Conservation (phyloP, 257 asterid species). For the Capsicum baccatum region DNA sequence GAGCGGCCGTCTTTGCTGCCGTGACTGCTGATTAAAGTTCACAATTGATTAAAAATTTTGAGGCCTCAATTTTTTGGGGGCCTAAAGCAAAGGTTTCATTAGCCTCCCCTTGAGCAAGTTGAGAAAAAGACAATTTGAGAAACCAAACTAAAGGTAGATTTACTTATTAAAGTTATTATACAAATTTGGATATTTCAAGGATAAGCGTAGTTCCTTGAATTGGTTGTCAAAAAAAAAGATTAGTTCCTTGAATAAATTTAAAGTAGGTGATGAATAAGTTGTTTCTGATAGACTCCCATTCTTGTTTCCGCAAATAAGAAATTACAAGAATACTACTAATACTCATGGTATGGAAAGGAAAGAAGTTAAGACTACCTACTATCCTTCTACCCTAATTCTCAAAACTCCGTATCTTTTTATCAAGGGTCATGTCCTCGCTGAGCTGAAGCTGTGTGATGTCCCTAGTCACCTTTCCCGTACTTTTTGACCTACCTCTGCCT, state of each 20-base stretch:
- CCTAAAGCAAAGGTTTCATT: neutral
- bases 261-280: neutral
- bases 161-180: neutral
- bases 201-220: neutral
- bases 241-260: neutral
- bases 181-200: conserved; percentile 5
- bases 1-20: too few relatives aligned
- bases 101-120: neutral
- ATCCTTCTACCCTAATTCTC: neutral
- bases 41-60: neutral
- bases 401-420: neutral
- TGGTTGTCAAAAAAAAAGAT: too few relatives aligned
- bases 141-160: neutral
- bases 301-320: neutral
- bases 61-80: neutral
- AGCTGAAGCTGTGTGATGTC: neutral
- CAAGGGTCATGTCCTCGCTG: neutral
- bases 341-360: neutral
- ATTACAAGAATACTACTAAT: neutral
- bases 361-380: neutral
- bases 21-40: too few relatives aligned
- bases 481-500: neutral
- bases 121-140: neutral
- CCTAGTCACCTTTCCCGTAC: neutral
- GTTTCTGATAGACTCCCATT: too few relatives aligned